Evolutionary conservation across 768 basidiomycete genomes (phyloP), one percentile per base, ranked within the genome.

Genomic region (Russula dissimulans): DNA sequence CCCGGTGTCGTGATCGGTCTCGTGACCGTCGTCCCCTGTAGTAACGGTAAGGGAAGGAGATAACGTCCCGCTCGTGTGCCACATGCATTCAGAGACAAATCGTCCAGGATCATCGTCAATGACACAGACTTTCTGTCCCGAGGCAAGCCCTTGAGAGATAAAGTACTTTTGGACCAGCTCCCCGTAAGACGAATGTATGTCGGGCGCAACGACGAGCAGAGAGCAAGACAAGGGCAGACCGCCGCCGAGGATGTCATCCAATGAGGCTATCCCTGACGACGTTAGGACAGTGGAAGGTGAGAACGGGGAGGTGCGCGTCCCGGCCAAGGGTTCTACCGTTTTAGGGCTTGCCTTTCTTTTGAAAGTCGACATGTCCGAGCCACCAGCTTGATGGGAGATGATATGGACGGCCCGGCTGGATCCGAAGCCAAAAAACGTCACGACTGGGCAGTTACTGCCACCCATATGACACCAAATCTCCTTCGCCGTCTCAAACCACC

Each of bases 161-260:
- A 87, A 97, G 71, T 97, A 95, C 65, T 91, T 87, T 67, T 89
- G 84, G 9, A 95, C 77, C 39, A 97, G 79, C 66, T 88, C 84
- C 6, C 86, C 85, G 72, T 95, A 97, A 11, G 87, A 82, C 4
- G 92, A 88, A 66, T 95, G 91, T 4, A 77, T 72, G 73, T 98
- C 95, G 0, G 93, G 88, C n/a, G 90, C 86, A 44, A 89, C 79
- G 36, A 90, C 73, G 32, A 87, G 77, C 54, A 91, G 73, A 14
- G 81, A 81, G 62, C 87, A 87, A 2, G 89, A 86, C 57, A 95
- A 78, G 12, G 95, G 93, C 39, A 97, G 71, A 17, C 94, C 93
- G 32, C 92, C 94, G 56, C 94, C 94, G 42, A 98, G 83, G 62
- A 98, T 82, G 70, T 98, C 97, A 72, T 99, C 97, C 22, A 99